Conservation (phyloP, 768 basidiomycete genomes). For the Roridomyces roridus region DNA sequence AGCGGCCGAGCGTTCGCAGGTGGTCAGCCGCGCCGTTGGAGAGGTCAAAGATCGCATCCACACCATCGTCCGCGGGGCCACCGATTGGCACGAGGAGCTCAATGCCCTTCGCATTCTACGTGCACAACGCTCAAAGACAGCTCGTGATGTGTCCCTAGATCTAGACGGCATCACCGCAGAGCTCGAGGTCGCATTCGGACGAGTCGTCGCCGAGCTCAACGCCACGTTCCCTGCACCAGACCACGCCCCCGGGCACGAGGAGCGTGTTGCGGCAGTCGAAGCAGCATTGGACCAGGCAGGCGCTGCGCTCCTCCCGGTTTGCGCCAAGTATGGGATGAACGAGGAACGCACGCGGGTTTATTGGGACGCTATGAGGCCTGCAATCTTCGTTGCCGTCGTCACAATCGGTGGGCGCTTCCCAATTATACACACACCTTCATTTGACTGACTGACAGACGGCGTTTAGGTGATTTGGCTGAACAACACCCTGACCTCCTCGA, state of each 20-base stretch:
- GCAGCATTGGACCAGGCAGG: constrained; percentile 32
- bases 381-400: constrained; percentile 29
- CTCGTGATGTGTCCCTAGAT: constrained; percentile 9
- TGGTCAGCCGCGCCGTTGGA: constrained; percentile 24
- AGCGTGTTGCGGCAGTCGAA: constrained; percentile 28
- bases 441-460: neutral
- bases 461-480: constrained; percentile 41
- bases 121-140: neutral
- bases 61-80: constrained; percentile 24
- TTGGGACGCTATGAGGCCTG: constrained; percentile 31
- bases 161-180: constrained; percentile 25
- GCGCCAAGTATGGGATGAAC: constrained; percentile 24
- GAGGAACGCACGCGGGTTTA: constrained; percentile 29
- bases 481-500: constrained; percentile 38
- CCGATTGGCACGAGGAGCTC: constrained; percentile 19
- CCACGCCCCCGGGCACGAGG: constrained; percentile 35
- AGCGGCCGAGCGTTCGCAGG: constrained; percentile 14
- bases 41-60: constrained; percentile 29
- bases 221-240: constrained; percentile 35
- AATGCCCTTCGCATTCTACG: neutral
- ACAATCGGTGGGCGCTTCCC: constrained; percentile 27
- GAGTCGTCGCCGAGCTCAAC: constrained; percentile 32
- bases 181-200: constrained; percentile 26
- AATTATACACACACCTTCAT: neutral
- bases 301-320: constrained; percentile 29